Conservation (phyloP, 192 early-diverging fungal genomes). For the Gaertneriomyces sp. region DNA sequence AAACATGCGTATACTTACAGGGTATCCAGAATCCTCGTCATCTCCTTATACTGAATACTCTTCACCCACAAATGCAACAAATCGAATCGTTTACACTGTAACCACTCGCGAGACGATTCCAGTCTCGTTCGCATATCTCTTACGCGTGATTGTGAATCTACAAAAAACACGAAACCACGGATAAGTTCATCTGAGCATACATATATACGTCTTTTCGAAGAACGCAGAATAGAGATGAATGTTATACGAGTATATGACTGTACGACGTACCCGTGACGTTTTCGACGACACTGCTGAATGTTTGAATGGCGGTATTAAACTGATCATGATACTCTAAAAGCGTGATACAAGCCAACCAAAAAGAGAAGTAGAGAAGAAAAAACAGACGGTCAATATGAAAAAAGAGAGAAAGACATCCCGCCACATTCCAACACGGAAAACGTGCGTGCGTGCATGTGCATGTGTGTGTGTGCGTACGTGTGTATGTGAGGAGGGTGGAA, state of each 20-base stretch:
- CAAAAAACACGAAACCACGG: neutral
- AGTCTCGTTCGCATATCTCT: conserved; percentile 41
- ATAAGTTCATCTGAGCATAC: neutral
- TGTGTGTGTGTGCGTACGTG: too few relatives aligned
- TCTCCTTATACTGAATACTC: conserved; percentile 59
- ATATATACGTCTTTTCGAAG: too few relatives aligned
- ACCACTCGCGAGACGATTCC: conserved; percentile 45
- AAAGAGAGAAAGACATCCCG: too few relatives aligned
- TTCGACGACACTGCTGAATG: conserved; percentile 54
- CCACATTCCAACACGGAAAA: too few relatives aligned
- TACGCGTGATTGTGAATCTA: conserved; percentile 43
- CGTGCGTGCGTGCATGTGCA: too few relatives aligned
- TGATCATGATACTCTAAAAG: conserved; percentile 57
- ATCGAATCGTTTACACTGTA: conserved; percentile 59
- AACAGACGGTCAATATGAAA: too few relatives aligned
- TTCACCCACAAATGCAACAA: conserved; percentile 59
- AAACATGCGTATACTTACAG: conserved; percentile 45
- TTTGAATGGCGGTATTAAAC: conserved; percentile 58
- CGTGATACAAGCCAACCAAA: neutral
- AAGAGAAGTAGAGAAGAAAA: too few relatives aligned
- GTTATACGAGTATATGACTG: conserved; percentile 1
- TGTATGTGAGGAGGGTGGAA: too few relatives aligned
- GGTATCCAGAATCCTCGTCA: conserved; percentile 51
- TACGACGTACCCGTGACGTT: conserved; percentile 46
- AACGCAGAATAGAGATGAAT: too few relatives aligned